Evolutionary conservation across 306 rosid genomes (phyloP).

Genomic region (Acacia acuminata): DNA sequence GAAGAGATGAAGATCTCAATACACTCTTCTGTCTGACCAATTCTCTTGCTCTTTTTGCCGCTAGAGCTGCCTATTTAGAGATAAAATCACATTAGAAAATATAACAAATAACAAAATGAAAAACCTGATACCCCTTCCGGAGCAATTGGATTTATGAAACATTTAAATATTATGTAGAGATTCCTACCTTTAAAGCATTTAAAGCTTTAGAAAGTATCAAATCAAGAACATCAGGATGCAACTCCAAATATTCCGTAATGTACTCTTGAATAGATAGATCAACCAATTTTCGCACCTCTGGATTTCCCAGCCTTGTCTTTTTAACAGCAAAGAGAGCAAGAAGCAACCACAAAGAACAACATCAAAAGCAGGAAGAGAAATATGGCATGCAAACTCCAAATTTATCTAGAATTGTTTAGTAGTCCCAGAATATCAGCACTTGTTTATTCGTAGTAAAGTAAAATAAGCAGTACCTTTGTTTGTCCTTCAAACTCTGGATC

Average conservation of each 20-base stretch:
- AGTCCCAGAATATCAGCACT: conserved; percentile 23
- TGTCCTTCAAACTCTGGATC: conserved; percentile 99
- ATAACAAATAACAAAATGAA: neutral
- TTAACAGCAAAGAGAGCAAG: conserved; percentile 36
- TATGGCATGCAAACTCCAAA: conserved; percentile 19
- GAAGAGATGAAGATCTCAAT: conserved; percentile 89
- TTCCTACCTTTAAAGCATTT: conserved; percentile 87
- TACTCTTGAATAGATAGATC: conserved; percentile 90
- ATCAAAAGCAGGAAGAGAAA: conserved; percentile 28
- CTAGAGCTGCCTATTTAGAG: conserved; percentile 83
- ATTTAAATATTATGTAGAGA: neutral
- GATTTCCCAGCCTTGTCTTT: conserved; percentile 97
- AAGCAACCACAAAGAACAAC: conserved; percentile 7
- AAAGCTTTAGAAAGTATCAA: conserved; percentile 83
- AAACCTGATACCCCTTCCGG: conserved; percentile 8
- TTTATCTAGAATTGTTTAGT: conserved; percentile 12
- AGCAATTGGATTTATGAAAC: conserved; percentile 2
- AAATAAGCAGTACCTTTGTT: conserved; percentile 73
- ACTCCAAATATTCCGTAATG: conserved; percentile 90
- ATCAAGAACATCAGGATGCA: conserved; percentile 97
- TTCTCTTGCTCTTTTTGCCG: conserved; percentile 96
- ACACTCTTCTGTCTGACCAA: conserved; percentile 91
- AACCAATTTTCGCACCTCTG: conserved; percentile 93
- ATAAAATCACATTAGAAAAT: conserved; percentile 28
- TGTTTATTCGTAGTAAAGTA: conserved; percentile 17